Percentiles rank a stretch among this genome's conserved stretches.
Evolutionary conservation across 805 yeast species (phyloP).

Genomic region (Cyberlindnera galapagoensis): DNA sequence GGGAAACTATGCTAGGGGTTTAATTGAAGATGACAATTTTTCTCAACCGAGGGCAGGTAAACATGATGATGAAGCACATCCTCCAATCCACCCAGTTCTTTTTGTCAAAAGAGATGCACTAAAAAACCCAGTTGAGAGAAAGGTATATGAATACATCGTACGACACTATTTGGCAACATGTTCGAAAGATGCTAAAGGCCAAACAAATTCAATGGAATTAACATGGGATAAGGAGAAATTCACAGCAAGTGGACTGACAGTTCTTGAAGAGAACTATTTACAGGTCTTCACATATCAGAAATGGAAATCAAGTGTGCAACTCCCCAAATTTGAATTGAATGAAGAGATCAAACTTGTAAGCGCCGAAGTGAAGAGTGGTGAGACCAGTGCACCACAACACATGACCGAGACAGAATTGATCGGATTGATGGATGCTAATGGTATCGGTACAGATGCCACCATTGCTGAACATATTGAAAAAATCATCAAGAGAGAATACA

Average conservation of each 20-base stretch:
- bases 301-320: constrained; percentile 61
- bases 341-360: constrained; percentile 50
- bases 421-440: constrained; percentile 92
- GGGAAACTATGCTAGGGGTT: constrained; percentile 60
- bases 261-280: constrained; percentile 66
- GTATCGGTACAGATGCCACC: constrained; percentile 98
- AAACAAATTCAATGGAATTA: constrained; percentile 50
- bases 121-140: constrained; percentile 44
- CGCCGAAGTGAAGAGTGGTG: constrained; percentile 63
- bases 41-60: constrained; percentile 72
- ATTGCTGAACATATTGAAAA: constrained; percentile 96
- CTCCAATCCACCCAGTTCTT: constrained; percentile 90
- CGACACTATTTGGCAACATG: constrained; percentile 89
- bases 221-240: constrained; percentile 79
- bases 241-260: constrained; percentile 65
- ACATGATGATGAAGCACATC: constrained; percentile 94
- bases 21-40: constrained; percentile 39
- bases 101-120: constrained; percentile 30
- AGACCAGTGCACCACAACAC: constrained; percentile 72
- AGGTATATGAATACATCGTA: constrained; percentile 80
- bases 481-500: constrained; percentile 61
- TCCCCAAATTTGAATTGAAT: constrained; percentile 58
- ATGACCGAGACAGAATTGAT: constrained; percentile 91
- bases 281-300: constrained; percentile 73
- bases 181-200: constrained; percentile 84